Conservation (phyloP, 1,139 yeast genomes). For the Blastobotrys arbuscula region DNA sequence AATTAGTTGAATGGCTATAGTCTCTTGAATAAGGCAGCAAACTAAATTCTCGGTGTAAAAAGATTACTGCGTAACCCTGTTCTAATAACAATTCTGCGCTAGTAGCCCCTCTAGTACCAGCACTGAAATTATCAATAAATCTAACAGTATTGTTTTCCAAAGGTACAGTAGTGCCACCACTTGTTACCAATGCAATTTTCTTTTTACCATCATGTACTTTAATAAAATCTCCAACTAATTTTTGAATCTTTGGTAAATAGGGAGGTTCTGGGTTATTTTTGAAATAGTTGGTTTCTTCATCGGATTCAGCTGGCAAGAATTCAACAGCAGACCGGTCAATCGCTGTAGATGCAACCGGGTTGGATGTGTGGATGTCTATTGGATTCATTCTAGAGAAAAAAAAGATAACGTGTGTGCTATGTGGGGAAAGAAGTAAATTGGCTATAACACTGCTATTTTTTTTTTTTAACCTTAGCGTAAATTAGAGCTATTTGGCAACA, state of each 20-base stretch:
- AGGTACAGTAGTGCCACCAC: conserved; percentile 99
- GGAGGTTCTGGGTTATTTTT: conserved; percentile 64
- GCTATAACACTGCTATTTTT: background rate
- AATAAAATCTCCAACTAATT: conserved; percentile 56
- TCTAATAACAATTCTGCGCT: conserved; percentile 88
- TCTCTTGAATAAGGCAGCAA: conserved; percentile 86
- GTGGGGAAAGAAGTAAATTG: background rate
- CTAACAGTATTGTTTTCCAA: conserved; percentile 93
- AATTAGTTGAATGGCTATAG: conserved; percentile 77
- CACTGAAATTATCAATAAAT: conserved; percentile 93
- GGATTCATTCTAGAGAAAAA: conserved; percentile 10
- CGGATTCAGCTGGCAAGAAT: conserved; percentile 68
- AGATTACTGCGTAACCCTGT: conserved; percentile 84
- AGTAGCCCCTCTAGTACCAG: conserved; percentile 97
- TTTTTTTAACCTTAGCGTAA: no score
- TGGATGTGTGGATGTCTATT: conserved; percentile 49
- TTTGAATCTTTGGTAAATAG: conserved; percentile 58
- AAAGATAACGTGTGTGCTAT: no score
- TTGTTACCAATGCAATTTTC: conserved; percentile 75
- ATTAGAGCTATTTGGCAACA: no score
- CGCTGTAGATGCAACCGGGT: conserved; percentile 67
- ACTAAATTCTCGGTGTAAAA: conserved; percentile 87
- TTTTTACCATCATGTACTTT: conserved; percentile 34
- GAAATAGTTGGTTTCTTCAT: conserved; percentile 76
- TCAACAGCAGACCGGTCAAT: conserved; percentile 72